phyloP scores from a whole-genome alignment of 1,139 yeast genomes.

The Saccharomycopsis hybrid region DNA sequence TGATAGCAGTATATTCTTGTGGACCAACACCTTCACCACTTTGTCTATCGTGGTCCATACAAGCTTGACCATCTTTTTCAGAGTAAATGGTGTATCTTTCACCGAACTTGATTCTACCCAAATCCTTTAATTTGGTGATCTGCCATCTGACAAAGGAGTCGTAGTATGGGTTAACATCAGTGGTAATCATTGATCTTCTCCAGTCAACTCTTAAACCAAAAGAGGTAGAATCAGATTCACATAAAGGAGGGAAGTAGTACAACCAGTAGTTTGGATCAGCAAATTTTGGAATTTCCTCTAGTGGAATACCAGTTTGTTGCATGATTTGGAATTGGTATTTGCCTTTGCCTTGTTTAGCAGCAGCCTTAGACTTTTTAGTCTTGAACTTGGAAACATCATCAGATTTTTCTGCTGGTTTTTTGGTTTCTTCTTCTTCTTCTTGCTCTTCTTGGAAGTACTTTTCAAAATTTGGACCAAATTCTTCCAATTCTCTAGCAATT shows the following conservation, averaged over 20 bases:
- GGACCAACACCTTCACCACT: conserved; percentile 97
- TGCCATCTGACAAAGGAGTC: conserved; percentile 97
- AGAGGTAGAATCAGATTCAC: conserved; percentile 69
- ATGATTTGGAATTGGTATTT: conserved; percentile 94
- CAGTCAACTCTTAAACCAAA: conserved; percentile 97
- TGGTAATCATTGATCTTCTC: conserved; percentile 95
- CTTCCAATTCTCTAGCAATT: conserved; percentile 83
- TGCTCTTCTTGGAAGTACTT: conserved; percentile 56
- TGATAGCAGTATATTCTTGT: conserved; percentile 92
- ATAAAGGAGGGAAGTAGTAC: conserved; percentile 83
- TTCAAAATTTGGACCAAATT: conserved; percentile 78
- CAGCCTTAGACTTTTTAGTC: conserved; percentile 89
- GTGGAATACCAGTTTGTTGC: conserved; percentile 85
- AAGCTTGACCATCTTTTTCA: conserved; percentile 97
- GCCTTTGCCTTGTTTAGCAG: conserved; percentile 87
- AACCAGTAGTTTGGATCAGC: conserved; percentile 92
- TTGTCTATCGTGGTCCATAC: conserved; percentile 98
- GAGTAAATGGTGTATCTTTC: conserved; percentile 97
- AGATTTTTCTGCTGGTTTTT: conserved; percentile 30
- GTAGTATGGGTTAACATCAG: conserved; percentile 91
- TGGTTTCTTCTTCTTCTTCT: conserved; percentile 34
- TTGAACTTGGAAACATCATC: conserved; percentile 86
- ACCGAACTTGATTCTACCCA: conserved; percentile 93
- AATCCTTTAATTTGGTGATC: conserved; percentile 78
- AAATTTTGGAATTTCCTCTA: conserved; percentile 75